These are phyloP conservation scores for Colletotrichum siamense DNA, from an alignment of 2,329 filamentous ascomycete species.

Conservation along the genomic window DNA sequence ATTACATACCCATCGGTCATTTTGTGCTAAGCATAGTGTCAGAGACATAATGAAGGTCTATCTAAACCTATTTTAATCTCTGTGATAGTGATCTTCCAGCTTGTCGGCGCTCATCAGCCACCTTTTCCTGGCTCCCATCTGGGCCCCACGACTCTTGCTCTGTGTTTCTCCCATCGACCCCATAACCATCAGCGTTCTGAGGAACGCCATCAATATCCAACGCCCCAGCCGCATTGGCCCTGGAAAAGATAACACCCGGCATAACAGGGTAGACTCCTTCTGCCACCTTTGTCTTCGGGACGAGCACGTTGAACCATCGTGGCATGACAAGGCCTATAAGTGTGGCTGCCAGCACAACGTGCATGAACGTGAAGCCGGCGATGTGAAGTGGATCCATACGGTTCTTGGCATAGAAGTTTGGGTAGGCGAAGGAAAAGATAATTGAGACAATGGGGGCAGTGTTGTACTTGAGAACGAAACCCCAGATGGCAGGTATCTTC, in stretches of 20 bases:
- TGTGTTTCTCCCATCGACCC: not conserved
- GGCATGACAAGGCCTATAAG: conserved; percentile 22
- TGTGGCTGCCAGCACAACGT: conserved; percentile 7
- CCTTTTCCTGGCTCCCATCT: not conserved
- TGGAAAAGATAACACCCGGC: conserved; percentile 7
- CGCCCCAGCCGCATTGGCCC: conserved; percentile 1
- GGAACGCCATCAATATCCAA: not conserved
- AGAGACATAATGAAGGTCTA: not conserved
- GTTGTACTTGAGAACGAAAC: conserved; percentile 25
- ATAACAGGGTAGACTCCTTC: not conserved
- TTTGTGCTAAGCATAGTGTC: too few species aligned
- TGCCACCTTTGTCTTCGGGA: not conserved
- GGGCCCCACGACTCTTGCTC: not conserved
- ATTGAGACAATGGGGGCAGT: conserved; percentile 25
- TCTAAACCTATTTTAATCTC: not conserved
- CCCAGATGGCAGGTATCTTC: conserved; percentile 22
- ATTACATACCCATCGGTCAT: too few species aligned
- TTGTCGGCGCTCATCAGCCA: not conserved
- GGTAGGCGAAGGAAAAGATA: conserved; percentile 24
- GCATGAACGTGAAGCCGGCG: conserved; percentile 21
- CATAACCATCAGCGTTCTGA: not conserved
- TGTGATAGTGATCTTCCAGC: not conserved
- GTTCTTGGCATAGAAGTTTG: conserved; percentile 16
- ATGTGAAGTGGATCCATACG: conserved; percentile 25
- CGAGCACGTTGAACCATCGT: conserved; percentile 23